Evolutionary conservation across 257 asterid species (phyloP).

Genomic region (Mitragyna speciosa): DNA sequence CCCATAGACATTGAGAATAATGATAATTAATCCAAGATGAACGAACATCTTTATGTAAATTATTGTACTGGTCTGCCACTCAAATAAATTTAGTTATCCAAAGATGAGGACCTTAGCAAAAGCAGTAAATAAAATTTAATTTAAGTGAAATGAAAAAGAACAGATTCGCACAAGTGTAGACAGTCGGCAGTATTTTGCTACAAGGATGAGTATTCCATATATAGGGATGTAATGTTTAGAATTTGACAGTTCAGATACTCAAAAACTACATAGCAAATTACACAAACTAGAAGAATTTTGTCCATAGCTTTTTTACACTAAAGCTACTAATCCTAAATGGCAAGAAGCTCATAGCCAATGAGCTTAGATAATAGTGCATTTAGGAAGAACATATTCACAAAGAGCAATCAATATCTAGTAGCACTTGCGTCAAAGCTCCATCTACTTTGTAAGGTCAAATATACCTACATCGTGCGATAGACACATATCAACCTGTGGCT

Average conservation of each 20-base stretch:
- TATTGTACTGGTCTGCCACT: not conserved
- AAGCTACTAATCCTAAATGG: conserved; percentile 1
- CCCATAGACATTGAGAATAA: not conserved
- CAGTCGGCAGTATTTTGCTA: not conserved
- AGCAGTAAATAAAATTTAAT: not conserved
- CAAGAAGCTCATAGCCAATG: not conserved
- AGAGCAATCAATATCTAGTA: not conserved
- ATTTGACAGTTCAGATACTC: not conserved
- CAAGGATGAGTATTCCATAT: not conserved
- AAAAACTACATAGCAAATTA: not conserved
- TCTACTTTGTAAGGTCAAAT: not conserved
- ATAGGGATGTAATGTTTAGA: not conserved
- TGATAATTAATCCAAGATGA: not conserved
- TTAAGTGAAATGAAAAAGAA: not conserved
- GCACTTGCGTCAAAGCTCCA: not conserved
- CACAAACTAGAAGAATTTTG: not conserved
- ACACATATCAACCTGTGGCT: not conserved
- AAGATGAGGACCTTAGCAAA: conserved; percentile 7
- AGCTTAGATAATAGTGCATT: not conserved
- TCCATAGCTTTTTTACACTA: not conserved
- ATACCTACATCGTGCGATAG: not conserved
- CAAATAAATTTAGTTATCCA: not conserved
- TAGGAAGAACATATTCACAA: not conserved
- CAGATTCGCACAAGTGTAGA: not conserved
- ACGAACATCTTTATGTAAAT: not conserved